phyloP scores from a whole-genome alignment of 2,329 filamentous ascomycete genomes.

The Fusarium sp. region DNA sequence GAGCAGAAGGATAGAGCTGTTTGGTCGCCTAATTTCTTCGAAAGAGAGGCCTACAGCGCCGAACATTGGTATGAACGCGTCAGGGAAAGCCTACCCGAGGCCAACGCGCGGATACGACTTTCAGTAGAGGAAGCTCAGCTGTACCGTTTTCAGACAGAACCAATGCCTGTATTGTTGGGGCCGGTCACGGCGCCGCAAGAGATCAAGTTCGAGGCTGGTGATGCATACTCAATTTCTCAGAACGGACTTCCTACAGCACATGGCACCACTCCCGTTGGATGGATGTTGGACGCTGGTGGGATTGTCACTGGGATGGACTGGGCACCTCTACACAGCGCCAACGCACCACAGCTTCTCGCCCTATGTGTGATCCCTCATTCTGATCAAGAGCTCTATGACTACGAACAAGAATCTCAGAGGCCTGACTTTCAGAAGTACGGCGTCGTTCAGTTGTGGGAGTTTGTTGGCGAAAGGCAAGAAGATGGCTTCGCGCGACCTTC shows the following conservation, averaged over 20 bases:
- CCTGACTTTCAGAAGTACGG: constrained; percentile 59
- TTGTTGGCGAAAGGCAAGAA: constrained; percentile 52
- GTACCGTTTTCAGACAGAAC: constrained; percentile 48
- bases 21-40: constrained; percentile 56
- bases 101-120: constrained; percentile 35
- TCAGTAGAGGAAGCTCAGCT: constrained; percentile 46
- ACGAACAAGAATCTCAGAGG: constrained; percentile 55
- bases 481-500: constrained; percentile 54
- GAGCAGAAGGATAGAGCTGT: constrained; percentile 53
- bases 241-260: constrained; percentile 50
- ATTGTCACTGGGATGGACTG: constrained; percentile 67
- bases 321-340: constrained; percentile 57
- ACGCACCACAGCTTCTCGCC: constrained; percentile 63
- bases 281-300: constrained; percentile 68
- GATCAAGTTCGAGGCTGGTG: constrained; percentile 47
- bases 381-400: constrained; percentile 61
- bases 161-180: constrained; percentile 54
- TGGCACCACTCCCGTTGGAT: constrained; percentile 56
- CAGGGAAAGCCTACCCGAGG: constrained; percentile 29
- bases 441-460: constrained; percentile 66
- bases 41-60: constrained; percentile 53
- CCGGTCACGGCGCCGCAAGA: constrained; percentile 51
- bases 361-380: constrained; percentile 64
- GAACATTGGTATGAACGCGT: constrained; percentile 50
- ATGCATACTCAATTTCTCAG: constrained; percentile 47